Percentiles rank a stretch among this genome's conserved stretches.
These are phyloP conservation scores for Euphorbia tirucalli DNA, from an alignment of 345 rosid species.

Conservation along the genomic window DNA sequence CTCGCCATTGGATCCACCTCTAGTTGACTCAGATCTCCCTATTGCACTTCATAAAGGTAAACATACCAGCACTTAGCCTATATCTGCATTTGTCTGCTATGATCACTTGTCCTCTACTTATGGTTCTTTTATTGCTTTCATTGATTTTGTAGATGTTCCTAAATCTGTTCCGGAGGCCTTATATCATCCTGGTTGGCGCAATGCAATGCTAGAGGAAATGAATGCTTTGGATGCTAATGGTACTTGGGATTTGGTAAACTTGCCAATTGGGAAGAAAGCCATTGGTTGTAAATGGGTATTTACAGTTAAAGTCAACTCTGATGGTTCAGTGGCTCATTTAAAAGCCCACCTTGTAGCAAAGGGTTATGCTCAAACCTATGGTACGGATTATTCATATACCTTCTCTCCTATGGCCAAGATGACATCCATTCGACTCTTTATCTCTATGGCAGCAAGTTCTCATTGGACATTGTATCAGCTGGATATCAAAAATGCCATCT, in stretches of 20 bases:
- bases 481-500: too few relatives aligned
- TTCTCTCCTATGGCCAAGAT: neutral
- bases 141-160: neutral
- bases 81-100: neutral
- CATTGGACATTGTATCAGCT: neutral
- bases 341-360: too few relatives aligned
- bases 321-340: too few relatives aligned
- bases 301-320: neutral
- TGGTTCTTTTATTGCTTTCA: neutral
- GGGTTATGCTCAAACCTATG: too few relatives aligned
- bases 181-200: neutral
- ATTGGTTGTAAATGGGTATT: neutral
- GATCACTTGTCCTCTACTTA: neutral
- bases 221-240: too few relatives aligned
- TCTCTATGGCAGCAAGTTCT: neutral
- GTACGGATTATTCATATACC: too few relatives aligned
- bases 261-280: neutral
- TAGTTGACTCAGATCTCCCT: too few relatives aligned
- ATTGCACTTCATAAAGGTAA: too few relatives aligned
- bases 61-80: too few relatives aligned
- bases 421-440: neutral
- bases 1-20: too few relatives aligned
- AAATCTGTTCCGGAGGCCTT: neutral
- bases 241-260: neutral
- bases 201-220: neutral